Evolutionary conservation across 768 basidiomycete genomes (phyloP), one percentile per base, ranked within the genome.

Genomic region (Mycena crocata): DNA sequence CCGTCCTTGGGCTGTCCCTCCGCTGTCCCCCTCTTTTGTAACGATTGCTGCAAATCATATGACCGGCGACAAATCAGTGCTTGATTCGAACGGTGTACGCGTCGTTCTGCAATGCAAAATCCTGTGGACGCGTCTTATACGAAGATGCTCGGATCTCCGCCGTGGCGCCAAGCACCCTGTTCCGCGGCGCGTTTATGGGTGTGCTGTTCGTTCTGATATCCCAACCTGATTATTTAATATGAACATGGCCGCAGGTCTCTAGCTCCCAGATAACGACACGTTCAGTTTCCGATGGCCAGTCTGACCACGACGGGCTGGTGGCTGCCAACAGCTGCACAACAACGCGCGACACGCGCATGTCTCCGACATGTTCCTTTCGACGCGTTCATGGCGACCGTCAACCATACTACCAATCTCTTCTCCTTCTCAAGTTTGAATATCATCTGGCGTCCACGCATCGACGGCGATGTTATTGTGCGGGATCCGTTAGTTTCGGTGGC

Each of bases 381-480:
- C 10, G 57, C 52, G 0, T 73, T 84, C 24, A 64, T 75, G 62
- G 57, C 49, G 0, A 83, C 83, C 0, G 67, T 84, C 54, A 75
- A 82, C 61, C 4, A 65, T 8, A 74, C 77, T 24, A 78, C 82
- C 0, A 69, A 60, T 14, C 26, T 80, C 1, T 75, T 82, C 46
- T 58, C 75, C 0, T 80, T 77, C 65, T 58, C 73, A 62, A 75
- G 76, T 28, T 55, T 81, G 35, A 60, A 62, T 0, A 58, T 77
- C 37, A 76, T 77, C 2, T 84, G 81, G 81, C 42, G 72, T 14
- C 85, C 83, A 5, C 73, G 79, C 10, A 76, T 80, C 2, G 84
- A 85, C 50, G 82, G 81, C 0, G 69, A 74, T 0, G 80, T 85
- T 59, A 45, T 85, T 28, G 71, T 70, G 1, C 77, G 75, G 2